Percentiles rank a stretch among this genome's conserved stretches.
These are phyloP conservation scores for Blastobotrys parvus DNA, from an alignment of 805 yeast genomes.

Conservation along the genomic window DNA sequence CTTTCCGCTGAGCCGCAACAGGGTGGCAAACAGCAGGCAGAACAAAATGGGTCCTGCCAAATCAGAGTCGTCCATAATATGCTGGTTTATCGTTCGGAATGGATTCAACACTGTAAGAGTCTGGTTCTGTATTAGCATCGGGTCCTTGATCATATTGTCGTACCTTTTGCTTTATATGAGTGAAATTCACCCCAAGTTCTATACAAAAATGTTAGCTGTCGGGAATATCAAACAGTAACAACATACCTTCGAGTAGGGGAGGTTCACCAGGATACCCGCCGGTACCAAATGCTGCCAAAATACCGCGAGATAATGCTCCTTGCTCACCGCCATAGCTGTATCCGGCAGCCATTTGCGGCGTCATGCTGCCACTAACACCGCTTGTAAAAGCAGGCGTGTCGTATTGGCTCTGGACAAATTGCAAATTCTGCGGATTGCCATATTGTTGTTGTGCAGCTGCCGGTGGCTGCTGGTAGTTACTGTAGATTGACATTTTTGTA, in stretches of 20 bases:
- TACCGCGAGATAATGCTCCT: slow-evolving; percentile 56
- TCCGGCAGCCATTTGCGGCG: slow-evolving; percentile 9
- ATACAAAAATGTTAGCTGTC: not conserved
- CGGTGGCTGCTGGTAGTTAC: not conserved
- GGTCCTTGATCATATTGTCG: too few species aligned
- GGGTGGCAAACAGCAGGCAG: slow-evolving; percentile 78
- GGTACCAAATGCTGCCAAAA: slow-evolving; percentile 87
- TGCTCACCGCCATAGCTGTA: slow-evolving; percentile 15
- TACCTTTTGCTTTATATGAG: slow-evolving; percentile 72
- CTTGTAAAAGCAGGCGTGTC: slow-evolving; percentile 12
- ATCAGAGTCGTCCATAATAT: slow-evolving; percentile 80
- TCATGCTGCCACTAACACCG: slow-evolving; percentile 15
- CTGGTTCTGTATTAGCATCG: too few species aligned
- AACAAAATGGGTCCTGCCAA: slow-evolving; percentile 92
- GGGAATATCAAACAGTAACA: not conserved
- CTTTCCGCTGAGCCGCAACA: slow-evolving; percentile 75
- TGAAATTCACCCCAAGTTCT: slow-evolving; percentile 87
- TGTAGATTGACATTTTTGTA: slow-evolving; percentile 16
- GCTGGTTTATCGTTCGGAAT: slow-evolving; percentile 53
- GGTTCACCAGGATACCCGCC: slow-evolving; percentile 95
- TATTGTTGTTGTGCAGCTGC: slow-evolving; percentile 8
- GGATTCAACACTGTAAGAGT: slow-evolving; percentile 85
- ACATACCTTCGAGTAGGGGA: slow-evolving; percentile 55
- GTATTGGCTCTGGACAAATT: slow-evolving; percentile 16
- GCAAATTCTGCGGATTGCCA: slow-evolving; percentile 10